Evolutionary conservation across 129 eudicot species (phyloP).

Genomic region (Helianthus annuus): DNA sequence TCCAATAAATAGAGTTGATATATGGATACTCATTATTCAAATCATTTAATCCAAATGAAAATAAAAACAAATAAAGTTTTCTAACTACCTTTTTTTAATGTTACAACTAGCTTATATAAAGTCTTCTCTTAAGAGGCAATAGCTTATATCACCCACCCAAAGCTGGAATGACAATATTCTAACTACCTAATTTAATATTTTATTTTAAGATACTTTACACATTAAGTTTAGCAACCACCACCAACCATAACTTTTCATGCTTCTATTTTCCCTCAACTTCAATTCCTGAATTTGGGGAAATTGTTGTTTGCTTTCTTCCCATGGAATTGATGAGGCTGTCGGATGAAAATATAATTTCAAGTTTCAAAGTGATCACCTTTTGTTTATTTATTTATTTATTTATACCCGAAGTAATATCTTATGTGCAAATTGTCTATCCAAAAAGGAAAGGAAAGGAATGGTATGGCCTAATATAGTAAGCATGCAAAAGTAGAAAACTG

Average conservation of each 20-base stretch:
- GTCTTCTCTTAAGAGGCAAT: no score
- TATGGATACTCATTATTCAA: no score
- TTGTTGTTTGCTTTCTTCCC: conserved; percentile 1
- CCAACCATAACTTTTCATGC: not conserved
- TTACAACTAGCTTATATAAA: no score
- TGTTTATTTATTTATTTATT: not conserved
- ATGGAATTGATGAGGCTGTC: not conserved
- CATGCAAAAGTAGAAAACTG: not conserved
- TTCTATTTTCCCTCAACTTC: not conserved
- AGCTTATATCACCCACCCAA: no score
- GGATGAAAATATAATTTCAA: not conserved
- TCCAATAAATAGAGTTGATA: no score
- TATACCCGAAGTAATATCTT: not conserved
- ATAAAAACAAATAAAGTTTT: no score
- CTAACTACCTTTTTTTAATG: no score
- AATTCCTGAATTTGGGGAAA: conserved; percentile 3
- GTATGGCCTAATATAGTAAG: no score
- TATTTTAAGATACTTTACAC: not conserved
- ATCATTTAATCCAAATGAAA: no score
- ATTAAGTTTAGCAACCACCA: not conserved
- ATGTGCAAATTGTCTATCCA: conserved; percentile 17
- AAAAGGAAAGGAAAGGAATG: no score
- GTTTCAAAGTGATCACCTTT: conserved; percentile 8
- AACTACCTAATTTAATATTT: not conserved
- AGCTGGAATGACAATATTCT: no score